Conservation (phyloP, 2,329 filamentous ascomycete genomes). For the Aspergillus sp. region DNA sequence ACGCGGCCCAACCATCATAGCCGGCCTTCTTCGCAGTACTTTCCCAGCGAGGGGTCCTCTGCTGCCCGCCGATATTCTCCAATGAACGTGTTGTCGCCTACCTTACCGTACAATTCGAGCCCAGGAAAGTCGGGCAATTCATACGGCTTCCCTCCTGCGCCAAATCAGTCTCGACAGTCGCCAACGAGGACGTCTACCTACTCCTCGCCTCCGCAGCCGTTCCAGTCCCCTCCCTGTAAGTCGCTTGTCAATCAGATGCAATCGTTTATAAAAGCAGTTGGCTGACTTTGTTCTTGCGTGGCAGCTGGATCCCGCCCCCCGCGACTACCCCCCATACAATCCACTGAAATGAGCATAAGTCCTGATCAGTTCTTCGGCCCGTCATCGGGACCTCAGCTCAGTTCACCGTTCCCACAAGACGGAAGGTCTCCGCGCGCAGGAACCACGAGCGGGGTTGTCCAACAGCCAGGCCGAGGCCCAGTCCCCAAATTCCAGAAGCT, state of each 20-base stretch:
- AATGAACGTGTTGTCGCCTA: constrained; percentile 86
- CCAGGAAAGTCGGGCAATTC: constrained; percentile 58
- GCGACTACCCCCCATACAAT: constrained; percentile 75
- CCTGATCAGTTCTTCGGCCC: constrained; percentile 73
- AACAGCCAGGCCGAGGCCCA: constrained; percentile 61
- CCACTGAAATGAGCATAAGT: constrained; percentile 68
- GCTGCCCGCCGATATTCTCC: constrained; percentile 93
- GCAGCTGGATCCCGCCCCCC: constrained; percentile 56
- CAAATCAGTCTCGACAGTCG: constrained; percentile 70
- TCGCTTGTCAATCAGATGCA: constrained; percentile 21
- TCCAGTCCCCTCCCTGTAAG: constrained; percentile 64
- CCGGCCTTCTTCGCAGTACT: constrained; percentile 74
- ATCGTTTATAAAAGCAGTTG: neutral
- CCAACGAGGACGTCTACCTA: constrained; percentile 70
- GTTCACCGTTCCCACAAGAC: constrained; percentile 65
- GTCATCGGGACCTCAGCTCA: constrained; percentile 72
- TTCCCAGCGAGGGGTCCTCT: constrained; percentile 74
- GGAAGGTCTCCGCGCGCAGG: constrained; percentile 54
- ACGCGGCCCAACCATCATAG: constrained; percentile 74
- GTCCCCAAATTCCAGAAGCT: constrained; percentile 89
- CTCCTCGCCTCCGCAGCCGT: constrained; percentile 60
- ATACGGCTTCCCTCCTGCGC: constrained; percentile 58
- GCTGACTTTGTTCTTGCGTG: constrained; percentile 29
- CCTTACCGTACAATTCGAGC: constrained; percentile 74
- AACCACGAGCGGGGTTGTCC: constrained; percentile 54